A percentile compares a stretch with the other conserved stretches of the same genome.
phyloP scores from a whole-genome alignment of 2,329 filamentous ascomycete species.

The Lecanicillium sp. region DNA sequence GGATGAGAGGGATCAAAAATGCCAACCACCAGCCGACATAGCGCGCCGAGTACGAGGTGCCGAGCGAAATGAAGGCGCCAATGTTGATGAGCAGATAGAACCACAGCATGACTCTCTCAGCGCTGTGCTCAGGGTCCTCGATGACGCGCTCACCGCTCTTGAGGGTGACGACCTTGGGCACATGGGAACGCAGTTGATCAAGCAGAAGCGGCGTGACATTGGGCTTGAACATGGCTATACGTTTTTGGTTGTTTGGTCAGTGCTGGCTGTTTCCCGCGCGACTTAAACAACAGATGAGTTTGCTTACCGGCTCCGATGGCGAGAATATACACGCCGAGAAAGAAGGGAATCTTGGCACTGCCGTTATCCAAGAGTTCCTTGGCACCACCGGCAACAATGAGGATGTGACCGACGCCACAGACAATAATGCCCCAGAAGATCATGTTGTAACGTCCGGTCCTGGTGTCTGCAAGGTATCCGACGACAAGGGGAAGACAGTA shows the following conservation, averaged over 20 bases:
- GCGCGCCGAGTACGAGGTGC: constrained; percentile 44
- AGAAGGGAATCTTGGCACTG: constrained; percentile 43
- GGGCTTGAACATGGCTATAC: constrained; percentile 58
- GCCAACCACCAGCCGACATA: constrained; percentile 44
- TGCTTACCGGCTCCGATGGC: constrained; percentile 45
- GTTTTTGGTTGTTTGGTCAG: background rate
- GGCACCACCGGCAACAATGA: constrained; percentile 55
- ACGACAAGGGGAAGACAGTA: constrained; percentile 50
- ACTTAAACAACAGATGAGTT: background rate
- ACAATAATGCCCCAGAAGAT: constrained; percentile 63
- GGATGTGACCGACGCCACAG: constrained; percentile 60
- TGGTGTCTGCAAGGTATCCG: constrained; percentile 57
- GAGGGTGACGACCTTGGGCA: constrained; percentile 25
- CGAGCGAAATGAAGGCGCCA: constrained; percentile 43
- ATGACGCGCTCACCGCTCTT: constrained; percentile 56
- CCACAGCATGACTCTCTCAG: constrained; percentile 60
- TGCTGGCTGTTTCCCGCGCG: background rate
- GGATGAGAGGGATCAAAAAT: constrained; percentile 34
- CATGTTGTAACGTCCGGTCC: constrained; percentile 62
- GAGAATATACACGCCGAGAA: constrained; percentile 51
- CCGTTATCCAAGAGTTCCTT: constrained; percentile 35
- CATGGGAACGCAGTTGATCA: constrained; percentile 54
- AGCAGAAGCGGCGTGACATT: constrained; percentile 63
- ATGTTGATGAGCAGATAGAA: constrained; percentile 50
- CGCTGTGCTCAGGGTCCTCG: constrained; percentile 58